Base-by-base conservation (phyloP, 805 yeast species). In the Candida bentonensis region DNA sequence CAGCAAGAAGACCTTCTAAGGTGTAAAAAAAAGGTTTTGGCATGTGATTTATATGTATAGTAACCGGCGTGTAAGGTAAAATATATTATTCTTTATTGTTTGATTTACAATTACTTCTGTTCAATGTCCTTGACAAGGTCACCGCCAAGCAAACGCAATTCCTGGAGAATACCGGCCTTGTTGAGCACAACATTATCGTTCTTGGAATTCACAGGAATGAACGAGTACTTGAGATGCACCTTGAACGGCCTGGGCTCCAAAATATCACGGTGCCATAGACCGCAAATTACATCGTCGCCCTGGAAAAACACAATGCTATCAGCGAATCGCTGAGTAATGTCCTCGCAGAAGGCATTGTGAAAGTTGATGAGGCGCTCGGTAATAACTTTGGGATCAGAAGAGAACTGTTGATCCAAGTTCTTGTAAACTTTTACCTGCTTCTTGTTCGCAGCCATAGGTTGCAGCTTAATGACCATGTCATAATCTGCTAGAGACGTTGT, bases 401-500 rank as follows among this genome's bases (percentile, higher is more conserved):
- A 51, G 33, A 57, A 40, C 25, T 60, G 55, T 7, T 65, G 69
- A 2, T 75, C 73, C 53, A 65, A 70, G 49, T 65, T 61, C 43
- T 64, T 64, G 47, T 72, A 59, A 11, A 15, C 20, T 17, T 30
- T 30, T 7, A 11, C 17, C 20, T 30, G 13, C 36, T 30, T 30
- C 20, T 58, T 42, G 70, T 70, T 48, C 27, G 70, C 60, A 34
- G 76, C 56, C 40, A 67, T 58, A 3, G 62, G 59, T 13, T 72
- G 62, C 43, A 87, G 64, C 41, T 72, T 68, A 48, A 92, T 70
- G 13, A 79, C 79, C 52, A 92, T 78, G 57, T 89, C 95, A 59
- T 80, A 92, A 62, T 89, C 97, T 47, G 73, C 70, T 44, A 82
- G 65, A 0, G 94, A 86, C 1, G 97, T 88, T 0, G 82, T 76